These are phyloP conservation scores for Phaeosphaeria sp. DNA, from an alignment of 2,329 filamentous ascomycete genomes.

Conservation along the genomic window DNA sequence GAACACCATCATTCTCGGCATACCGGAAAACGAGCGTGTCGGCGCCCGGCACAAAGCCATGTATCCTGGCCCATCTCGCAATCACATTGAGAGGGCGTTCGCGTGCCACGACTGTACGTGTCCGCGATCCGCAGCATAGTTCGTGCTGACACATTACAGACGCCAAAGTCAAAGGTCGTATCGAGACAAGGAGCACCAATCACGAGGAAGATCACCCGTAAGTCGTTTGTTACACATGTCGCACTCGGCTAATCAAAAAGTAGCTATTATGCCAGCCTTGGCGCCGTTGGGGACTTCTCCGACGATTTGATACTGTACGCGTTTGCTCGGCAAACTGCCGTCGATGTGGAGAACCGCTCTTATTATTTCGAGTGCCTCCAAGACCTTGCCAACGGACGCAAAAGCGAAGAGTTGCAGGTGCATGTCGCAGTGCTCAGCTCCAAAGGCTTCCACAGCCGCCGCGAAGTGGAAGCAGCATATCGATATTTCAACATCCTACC, in stretches of 20 bases:
- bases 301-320: constrained; percentile 68
- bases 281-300: constrained; percentile 67
- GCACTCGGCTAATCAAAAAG: constrained; percentile 23
- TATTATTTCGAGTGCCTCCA: constrained; percentile 73
- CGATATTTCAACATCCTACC: constrained; percentile 63
- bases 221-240: constrained; percentile 7
- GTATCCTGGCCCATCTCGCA: constrained; percentile 45
- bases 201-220: constrained; percentile 48
- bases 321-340: constrained; percentile 65
- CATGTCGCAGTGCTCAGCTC: constrained; percentile 66
- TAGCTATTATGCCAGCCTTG: constrained; percentile 67
- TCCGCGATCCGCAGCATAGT: neutral
- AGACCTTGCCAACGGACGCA: constrained; percentile 62
- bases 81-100: constrained; percentile 48
- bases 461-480: constrained; percentile 66
- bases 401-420: constrained; percentile 63
- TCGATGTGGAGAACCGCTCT: constrained; percentile 61
- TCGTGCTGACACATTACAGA: constrained; percentile 27
- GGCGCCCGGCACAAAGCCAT: constrained; percentile 38
- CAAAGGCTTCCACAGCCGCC: constrained; percentile 62
- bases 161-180: constrained; percentile 29
- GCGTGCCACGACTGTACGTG: constrained; percentile 46
- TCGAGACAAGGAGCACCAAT: constrained; percentile 33
- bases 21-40: constrained; percentile 37
- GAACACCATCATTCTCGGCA: constrained; percentile 57